These are phyloP conservation scores for Lentinula edodes DNA, from an alignment of 768 basidiomycete species.

Conservation along the genomic window DNA sequence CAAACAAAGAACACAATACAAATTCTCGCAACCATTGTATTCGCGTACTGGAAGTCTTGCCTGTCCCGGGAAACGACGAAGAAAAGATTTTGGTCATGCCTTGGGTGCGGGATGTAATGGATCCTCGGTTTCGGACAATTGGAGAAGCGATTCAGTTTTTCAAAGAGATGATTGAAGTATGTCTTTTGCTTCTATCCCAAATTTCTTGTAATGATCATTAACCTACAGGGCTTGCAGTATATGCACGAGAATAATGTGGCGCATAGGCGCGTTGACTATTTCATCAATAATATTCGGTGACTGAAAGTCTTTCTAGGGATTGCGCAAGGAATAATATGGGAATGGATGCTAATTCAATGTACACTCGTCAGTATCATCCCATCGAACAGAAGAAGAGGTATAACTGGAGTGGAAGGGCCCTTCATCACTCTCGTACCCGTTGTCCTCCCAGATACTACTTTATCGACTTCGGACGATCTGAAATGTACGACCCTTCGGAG, in stretches of 20 bases:
- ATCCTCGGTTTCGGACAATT: conserved; percentile 20
- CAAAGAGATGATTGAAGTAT: conserved; percentile 24
- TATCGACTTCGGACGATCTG: no score
- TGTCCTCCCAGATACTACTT: no score
- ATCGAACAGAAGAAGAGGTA: neutral
- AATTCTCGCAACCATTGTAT: conserved; percentile 24
- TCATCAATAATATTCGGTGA: neutral
- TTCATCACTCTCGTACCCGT: conserved; percentile 19
- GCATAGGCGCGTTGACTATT: conserved; percentile 7
- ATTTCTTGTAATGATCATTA: neutral
- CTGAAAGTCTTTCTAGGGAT: neutral
- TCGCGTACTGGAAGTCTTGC: conserved; percentile 19
- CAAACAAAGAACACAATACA: conserved; percentile 10
- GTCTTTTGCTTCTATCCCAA: neutral
- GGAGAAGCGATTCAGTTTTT: conserved; percentile 25
- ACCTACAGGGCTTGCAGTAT: conserved; percentile 23
- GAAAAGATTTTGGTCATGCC: conserved; percentile 23
- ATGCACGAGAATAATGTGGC: conserved; percentile 25
- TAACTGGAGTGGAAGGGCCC: neutral
- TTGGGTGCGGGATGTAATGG: conserved; percentile 9
- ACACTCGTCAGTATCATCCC: neutral
- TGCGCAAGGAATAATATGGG: neutral
- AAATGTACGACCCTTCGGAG: no score
- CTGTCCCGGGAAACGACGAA: conserved; percentile 11
- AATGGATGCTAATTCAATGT: neutral